Evolutionary conservation across 441 rosid species (phyloP), one percentile per base, ranked within the genome.

Genomic region (Populus trichocarpa): DNA sequence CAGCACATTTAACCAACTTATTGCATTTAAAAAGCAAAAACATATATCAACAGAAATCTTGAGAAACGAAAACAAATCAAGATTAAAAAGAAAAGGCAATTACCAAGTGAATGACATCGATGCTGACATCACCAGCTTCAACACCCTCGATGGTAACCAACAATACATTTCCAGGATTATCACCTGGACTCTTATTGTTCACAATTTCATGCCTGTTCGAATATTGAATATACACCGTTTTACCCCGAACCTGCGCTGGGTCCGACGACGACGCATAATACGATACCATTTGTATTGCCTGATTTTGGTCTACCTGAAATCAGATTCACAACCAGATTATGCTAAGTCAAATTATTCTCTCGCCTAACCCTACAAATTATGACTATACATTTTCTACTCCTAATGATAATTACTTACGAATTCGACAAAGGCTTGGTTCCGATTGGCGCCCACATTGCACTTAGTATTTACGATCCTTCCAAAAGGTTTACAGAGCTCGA

Each of bases 181-280:
- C 99, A 42, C 98, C 98, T n/a, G 99, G 99, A 83, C 97, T 93
- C 92, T 92, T 96, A 84, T 91, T 97, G 90, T 94, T 95, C 67
- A 97, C 98, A 70, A 97, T 97, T 77, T 97, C 99, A 82, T 93
- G 98, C 32, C 99, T 89, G 77, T 97, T 94, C 1, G 99, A 97
- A 80, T 97, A 94, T 79, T 97, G 99, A 78, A 94, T 94, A 76
- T 97, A 97, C 66, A 97, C 98, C 20, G 97, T 89, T 84, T 97
- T 97, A 11, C 99, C 98, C n/a, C 99, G 96, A 83, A 94, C 90
- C 78, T 97, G 98, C 3, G 98, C 99, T 1, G 98, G 98, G 81
- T 97, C 99, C 4, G 98, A 95, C 13, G 98, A 94, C 6, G 99
- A 94, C 67, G 98, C 99, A 78, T 97, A 94, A 81, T 94, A 94